Base-by-base conservation (phyloP, 257 asterid genomes). In the Penstemon barbatus region DNA sequence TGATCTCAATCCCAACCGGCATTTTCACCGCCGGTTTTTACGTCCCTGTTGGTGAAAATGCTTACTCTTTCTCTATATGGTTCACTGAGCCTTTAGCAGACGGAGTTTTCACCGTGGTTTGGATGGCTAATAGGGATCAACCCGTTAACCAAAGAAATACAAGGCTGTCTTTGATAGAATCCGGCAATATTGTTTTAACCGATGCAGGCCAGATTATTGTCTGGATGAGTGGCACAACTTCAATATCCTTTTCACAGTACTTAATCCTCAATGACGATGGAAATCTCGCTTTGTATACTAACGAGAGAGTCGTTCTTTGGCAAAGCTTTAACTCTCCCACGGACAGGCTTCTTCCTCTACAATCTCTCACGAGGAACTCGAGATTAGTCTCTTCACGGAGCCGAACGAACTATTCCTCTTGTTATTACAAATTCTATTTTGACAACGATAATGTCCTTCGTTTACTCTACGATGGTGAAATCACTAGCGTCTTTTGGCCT, bases 121-220 rank as follows among this genome's bases (percentile, higher is more conserved):
- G 79, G 79, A 69, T 69, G 74, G 79, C 75, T 7, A 75, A 69
- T 18, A 53, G 79, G 4, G 71, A 75, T 55, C 44, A 40, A 40
- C 79, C 79, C 3, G 79, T 69, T 3, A 65, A 58, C 49, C 72
- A 73, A 4, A 58, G 59, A 50, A 3, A 57, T 11, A 63, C 80
- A 4, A 70, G 65, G 68, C 68, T 70, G 3, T 25, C 69, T 1
- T 56, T 75, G 51, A 45, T 2, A 10, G 25, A 46, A 49, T 67
- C 74, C 1, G 79, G 75, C 10, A 57, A 69, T 51, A 75, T 75
- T 43, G 42, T 69, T 37, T 64, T 75, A 33, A 13, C 8, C 3
- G 80, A 75, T 9, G 76, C 80, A 6, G 80, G 69, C 0, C 45
- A 6, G n/a, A 8, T 38, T n/a, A 18, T 7, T 40, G 69, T 58